Conservation (phyloP, 192 early-diverging fungal genomes). For the Backusella parvicylindrica region DNA sequence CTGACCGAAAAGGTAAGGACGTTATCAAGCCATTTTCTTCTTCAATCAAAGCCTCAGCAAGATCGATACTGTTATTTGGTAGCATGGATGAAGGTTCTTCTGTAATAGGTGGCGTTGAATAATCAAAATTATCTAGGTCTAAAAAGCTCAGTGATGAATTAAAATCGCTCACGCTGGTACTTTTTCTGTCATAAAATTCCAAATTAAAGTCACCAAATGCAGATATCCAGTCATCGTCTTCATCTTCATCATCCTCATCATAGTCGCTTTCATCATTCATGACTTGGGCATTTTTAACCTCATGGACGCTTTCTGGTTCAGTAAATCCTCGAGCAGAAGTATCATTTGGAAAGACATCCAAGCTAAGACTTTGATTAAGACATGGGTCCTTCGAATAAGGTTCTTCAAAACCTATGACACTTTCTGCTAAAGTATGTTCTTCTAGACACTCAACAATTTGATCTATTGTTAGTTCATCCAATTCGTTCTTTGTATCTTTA, state of each 20-base stretch:
- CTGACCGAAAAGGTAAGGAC: neutral
- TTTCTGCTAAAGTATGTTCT: constrained; percentile 21
- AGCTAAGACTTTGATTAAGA: neutral
- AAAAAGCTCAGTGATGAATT: neutral
- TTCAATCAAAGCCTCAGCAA: constrained; percentile 16
- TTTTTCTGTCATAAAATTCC: neutral
- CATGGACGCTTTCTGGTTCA: neutral
- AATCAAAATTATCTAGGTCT: neutral
- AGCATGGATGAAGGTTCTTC: neutral
- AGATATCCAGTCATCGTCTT: constrained; percentile 8
- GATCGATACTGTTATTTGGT: constrained; percentile 9
- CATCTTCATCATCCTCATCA: constrained; percentile 25
- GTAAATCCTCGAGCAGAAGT: neutral
- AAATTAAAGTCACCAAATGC: neutral
- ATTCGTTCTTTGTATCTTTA: constrained; percentile 50
- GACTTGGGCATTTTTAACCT: neutral
- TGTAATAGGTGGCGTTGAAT: neutral
- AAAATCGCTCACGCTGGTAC: neutral
- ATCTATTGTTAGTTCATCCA: constrained; percentile 46
- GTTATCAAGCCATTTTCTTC: neutral
- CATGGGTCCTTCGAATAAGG: neutral
- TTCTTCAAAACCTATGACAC: neutral
- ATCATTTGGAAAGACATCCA: neutral
- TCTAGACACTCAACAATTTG: constrained; percentile 64
- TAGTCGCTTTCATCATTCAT: neutral